Evolutionary conservation across 768 basidiomycete species (phyloP).

Genomic region (Termitomyces eurrhizus): DNA sequence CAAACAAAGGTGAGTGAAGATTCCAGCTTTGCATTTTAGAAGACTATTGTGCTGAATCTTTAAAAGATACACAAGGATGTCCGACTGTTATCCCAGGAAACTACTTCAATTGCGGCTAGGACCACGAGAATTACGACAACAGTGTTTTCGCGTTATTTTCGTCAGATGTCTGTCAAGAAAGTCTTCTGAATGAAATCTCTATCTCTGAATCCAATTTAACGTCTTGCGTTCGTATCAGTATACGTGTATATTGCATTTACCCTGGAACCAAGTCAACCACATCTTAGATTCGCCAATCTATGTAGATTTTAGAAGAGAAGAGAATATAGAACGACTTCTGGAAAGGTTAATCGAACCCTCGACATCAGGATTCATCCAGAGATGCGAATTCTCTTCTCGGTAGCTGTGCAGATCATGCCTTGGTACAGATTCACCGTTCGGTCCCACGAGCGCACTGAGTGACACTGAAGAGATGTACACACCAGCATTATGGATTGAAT

Average conservation of each 20-base stretch:
- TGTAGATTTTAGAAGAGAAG: no score
- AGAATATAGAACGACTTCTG: no score
- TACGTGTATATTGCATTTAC: not conserved
- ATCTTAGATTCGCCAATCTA: no score
- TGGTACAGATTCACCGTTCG: no score
- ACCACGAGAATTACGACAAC: not conserved
- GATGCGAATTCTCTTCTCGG: no score
- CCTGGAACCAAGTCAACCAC: not conserved
- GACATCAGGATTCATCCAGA: no score
- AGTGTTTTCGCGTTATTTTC: not conserved
- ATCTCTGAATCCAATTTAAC: not conserved
- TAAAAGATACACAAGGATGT: slow-evolving; percentile 45
- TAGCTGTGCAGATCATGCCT: no score
- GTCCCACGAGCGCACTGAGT: no score
- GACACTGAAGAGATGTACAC: no score
- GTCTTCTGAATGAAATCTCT: not conserved
- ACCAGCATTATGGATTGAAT: no score
- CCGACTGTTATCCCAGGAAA: slow-evolving; percentile 49
- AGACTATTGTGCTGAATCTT: not conserved
- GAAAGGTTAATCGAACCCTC: no score
- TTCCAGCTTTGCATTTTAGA: not conserved
- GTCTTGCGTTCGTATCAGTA: slow-evolving; percentile 26
- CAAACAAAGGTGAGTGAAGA: slow-evolving; percentile 35
- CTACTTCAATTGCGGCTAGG: slow-evolving; percentile 48
- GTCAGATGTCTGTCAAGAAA: not conserved